Evolutionary conservation across 2,329 filamentous ascomycete species (phyloP).

Genomic region (Fusarium sp.): DNA sequence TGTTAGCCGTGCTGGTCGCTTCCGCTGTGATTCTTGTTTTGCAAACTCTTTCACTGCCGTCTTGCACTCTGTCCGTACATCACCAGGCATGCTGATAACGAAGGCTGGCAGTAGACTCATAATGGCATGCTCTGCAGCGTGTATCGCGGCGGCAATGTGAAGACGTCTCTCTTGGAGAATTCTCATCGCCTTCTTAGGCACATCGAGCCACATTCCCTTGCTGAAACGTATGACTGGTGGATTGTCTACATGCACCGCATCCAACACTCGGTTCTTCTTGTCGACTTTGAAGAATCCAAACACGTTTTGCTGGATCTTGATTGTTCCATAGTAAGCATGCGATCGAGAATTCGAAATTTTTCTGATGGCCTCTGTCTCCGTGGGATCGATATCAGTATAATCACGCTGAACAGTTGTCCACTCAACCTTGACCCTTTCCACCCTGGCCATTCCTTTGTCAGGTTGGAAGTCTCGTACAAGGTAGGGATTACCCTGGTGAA

Average conservation of each 20-base stretch:
- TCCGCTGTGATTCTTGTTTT: slow-evolving; percentile 73
- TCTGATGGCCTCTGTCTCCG: slow-evolving; percentile 89
- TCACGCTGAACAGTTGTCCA: slow-evolving; percentile 96
- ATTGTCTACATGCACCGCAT: slow-evolving; percentile 93
- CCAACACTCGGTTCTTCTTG: slow-evolving; percentile 82
- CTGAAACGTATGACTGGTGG: slow-evolving; percentile 86
- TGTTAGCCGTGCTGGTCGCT: slow-evolving; percentile 86
- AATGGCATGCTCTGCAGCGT: slow-evolving; percentile 93
- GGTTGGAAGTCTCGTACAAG: slow-evolving; percentile 89
- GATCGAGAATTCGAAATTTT: slow-evolving; percentile 70
- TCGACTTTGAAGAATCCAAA: slow-evolving; percentile 99
- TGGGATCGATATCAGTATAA: slow-evolving; percentile 91
- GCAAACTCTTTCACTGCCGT: slow-evolving; percentile 88
- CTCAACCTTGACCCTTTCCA: slow-evolving; percentile 89
- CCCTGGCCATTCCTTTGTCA: slow-evolving; percentile 83
- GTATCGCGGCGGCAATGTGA: slow-evolving; percentile 89
- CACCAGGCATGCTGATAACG: slow-evolving; percentile 87
- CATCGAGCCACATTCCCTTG: slow-evolving; percentile 96
- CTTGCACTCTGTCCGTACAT: slow-evolving; percentile 96
- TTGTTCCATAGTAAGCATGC: slow-evolving; percentile 84
- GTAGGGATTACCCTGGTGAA: slow-evolving; percentile 95
- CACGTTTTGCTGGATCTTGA: slow-evolving; percentile 87
- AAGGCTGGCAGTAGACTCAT: slow-evolving; percentile 90
- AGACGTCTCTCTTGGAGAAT: slow-evolving; percentile 78
- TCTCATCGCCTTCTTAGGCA: slow-evolving; percentile 81